Evolutionary conservation across 495 filamentous ascomycete species (phyloP), one percentile per base, ranked within the genome.

Genomic region (Rostrohypoxylon terebratum): DNA sequence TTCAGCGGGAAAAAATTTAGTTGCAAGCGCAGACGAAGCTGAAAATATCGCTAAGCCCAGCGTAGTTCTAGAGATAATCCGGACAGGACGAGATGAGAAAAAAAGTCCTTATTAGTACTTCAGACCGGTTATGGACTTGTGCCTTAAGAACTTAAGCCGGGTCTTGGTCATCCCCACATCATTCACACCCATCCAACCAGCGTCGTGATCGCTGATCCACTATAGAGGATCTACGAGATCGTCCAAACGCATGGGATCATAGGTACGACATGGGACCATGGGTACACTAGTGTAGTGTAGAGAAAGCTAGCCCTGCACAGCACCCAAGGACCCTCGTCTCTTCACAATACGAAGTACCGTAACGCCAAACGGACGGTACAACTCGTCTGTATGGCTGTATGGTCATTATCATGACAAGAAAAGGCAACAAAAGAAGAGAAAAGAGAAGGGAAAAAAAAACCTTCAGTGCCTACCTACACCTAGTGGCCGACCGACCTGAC

Each of bases 221-320:
- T n/a, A 60, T 59, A 62, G 48, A 71, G 51, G 76, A 78, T 75
- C 71, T 68, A 38, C 66, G 63, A 73, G 74, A 75, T 75, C 71
- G 44, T 63, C 74, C 68, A 76, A 44, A 70, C 71, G 60, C 48
- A 68, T 74, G 76, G 76, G 76, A 74, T 78, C 69, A 72, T 66
- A 64, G 48, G 60, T 71, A 76, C 55, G 59, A 67, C 69, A 69
- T 65, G 61, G 60, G n/a, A n/a, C n/a, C n/a, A n/a, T n/a, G n/a
- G n/a, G n/a, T n/a, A n/a, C n/a, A n/a, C n/a, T n/a, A n/a, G n/a
- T n/a, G n/a, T n/a, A n/a, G n/a, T n/a, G 65, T 68, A 53, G 45
- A 59, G 55, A 42, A 28, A 34, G 47, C n/a, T 63, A 66, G 48
- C 54, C 60, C 53, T 69, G 50, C 60, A 58, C 62, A 55, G 59